Evolutionary conservation across 202 grass and related monocot species (phyloP), one percentile per base, ranked within the genome.

Genomic region (Elaeis oleifera): DNA sequence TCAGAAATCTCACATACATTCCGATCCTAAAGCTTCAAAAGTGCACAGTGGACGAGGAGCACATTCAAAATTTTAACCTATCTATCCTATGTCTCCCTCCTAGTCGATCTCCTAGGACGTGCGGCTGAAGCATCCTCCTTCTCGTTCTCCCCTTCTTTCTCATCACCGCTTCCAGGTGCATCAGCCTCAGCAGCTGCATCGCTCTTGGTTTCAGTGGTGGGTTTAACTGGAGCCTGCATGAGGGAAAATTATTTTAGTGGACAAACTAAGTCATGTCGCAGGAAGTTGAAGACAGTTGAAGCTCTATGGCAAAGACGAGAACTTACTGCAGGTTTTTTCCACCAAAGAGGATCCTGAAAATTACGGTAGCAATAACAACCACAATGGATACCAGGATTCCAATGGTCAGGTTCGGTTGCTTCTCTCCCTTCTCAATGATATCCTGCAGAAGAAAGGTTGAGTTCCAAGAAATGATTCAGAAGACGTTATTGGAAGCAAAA

Each of bases 341-440:
- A 13, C 49, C 25, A 29, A 67, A 67, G 1, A 67, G 22, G 25
- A 20, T 15, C 49, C 24, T 51, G 24, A 20, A 67, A 16, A 67
- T 18, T 18, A 67, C 50, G 15, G 50, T 67, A 67, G 53, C 16
- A 29, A 31, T 4, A 52, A 67, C 64, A 5, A 67, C 49, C 23
- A 53, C 22, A 27, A 67, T 13, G 24, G 64, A 31, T 28, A 54
- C 24, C 22, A 67, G 64, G 23, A 67, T 53, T 29, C 64, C 64
- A 29, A 67, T 53, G 3, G 64, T 54, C 16, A 67, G 6, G 50
- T 67, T 52, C 5, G 50, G 50, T 67, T 67, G 64, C 18, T 67
- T 32, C 50, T 67, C 64, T 53, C 48, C 64, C 20, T 67, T 67
- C 50, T 54, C 64, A 53, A 67, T 67, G 50, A 32, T n/a, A 52